A percentile compares a stretch with the other conserved stretches of the same genome.
Conservation (phyloP, 2,329 filamentous ascomycete genomes). For the Zymoseptoria tritici region DNA sequence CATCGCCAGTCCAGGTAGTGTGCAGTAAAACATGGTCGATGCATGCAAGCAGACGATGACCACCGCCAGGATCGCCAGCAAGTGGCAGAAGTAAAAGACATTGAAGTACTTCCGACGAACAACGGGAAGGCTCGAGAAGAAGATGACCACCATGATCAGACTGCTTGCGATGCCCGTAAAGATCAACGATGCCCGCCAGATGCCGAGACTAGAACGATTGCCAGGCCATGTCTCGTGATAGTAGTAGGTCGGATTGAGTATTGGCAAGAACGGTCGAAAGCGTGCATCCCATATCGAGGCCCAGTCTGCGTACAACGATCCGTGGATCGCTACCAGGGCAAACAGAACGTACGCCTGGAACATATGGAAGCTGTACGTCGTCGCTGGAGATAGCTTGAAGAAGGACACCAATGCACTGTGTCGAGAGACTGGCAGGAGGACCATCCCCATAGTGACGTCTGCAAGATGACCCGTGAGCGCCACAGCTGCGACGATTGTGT, state of each 20-base stretch:
- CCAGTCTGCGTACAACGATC: slow-evolving; percentile 6
- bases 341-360: slow-evolving; percentile 6
- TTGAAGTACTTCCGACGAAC: slow-evolving; percentile 13
- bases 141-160: slow-evolving; percentile 12
- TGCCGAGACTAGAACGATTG: slow-evolving; percentile 5
- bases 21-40: slow-evolving; percentile 15
- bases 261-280: slow-evolving; percentile 6
- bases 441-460: slow-evolving; percentile 13
- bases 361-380: slow-evolving; percentile 10
- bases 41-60: slow-evolving; percentile 14
- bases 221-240: slow-evolving; percentile 13
- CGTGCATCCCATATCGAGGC: slow-evolving; percentile 1
- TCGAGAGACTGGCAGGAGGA: slow-evolving; percentile 9
- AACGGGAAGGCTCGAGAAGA: slow-evolving; percentile 10
- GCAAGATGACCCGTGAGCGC: slow-evolving; percentile 9
- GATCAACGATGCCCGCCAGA: slow-evolving; percentile 12
- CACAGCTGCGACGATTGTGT: slow-evolving; percentile 7
- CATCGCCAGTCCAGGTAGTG: slow-evolving; percentile 11
- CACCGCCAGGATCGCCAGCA: slow-evolving; percentile 9
- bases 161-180: slow-evolving; percentile 9
- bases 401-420: slow-evolving; percentile 11
- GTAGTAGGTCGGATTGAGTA: slow-evolving; percentile 14
- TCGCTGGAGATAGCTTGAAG: slow-evolving; percentile 9
- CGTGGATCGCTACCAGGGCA: slow-evolving; percentile 5
- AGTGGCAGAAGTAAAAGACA: slow-evolving; percentile 14